Evolutionary conservation across 2,329 filamentous ascomycete species (phyloP).

Genomic region (Alternaria triticina): DNA sequence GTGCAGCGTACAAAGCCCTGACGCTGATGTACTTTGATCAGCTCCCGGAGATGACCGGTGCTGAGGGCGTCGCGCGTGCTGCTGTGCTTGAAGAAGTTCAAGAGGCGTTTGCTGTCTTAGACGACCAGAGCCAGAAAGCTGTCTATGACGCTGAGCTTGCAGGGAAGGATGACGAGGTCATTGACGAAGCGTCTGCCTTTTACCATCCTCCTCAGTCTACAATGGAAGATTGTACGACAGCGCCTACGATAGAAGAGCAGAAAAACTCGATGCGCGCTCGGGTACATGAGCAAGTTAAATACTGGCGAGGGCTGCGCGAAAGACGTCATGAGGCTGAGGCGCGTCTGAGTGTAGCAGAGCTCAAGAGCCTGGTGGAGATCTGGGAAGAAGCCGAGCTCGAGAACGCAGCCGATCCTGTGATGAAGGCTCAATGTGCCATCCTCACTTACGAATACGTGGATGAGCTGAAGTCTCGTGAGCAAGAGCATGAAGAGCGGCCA

Average conservation of each 20-base stretch:
- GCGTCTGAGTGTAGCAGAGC: constrained; percentile 1
- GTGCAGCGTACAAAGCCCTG: constrained; percentile 28
- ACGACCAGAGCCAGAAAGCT: constrained; percentile 12
- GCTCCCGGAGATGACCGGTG: constrained; percentile 10
- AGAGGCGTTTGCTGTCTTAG: constrained; percentile 26
- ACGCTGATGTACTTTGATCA: constrained; percentile 21
- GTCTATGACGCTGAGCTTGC: constrained; percentile 24
- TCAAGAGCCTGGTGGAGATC: constrained; percentile 15
- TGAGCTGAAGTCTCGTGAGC: constrained; percentile 17
- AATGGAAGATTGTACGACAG: constrained; percentile 1
- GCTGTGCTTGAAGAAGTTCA: constrained; percentile 15
- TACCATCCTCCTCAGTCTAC: not conserved
- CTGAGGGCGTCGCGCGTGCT: constrained; percentile 14
- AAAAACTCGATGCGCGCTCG: constrained; percentile 20
- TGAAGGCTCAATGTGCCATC: constrained; percentile 18
- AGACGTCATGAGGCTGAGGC: constrained; percentile 19
- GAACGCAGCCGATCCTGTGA: constrained; percentile 5
- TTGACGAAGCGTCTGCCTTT: constrained; percentile 5
- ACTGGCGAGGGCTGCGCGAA: constrained; percentile 12
- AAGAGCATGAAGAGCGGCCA: constrained; percentile 17
- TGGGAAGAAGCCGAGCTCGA: constrained; percentile 23
- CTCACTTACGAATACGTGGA: constrained; percentile 22
- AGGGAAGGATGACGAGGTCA: constrained; percentile 1
- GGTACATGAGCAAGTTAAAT: constrained; percentile 14
- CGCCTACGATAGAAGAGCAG: constrained; percentile 15